Conservation (phyloP, 306 rosid species). For the Oemleria cerasiformis region DNA sequence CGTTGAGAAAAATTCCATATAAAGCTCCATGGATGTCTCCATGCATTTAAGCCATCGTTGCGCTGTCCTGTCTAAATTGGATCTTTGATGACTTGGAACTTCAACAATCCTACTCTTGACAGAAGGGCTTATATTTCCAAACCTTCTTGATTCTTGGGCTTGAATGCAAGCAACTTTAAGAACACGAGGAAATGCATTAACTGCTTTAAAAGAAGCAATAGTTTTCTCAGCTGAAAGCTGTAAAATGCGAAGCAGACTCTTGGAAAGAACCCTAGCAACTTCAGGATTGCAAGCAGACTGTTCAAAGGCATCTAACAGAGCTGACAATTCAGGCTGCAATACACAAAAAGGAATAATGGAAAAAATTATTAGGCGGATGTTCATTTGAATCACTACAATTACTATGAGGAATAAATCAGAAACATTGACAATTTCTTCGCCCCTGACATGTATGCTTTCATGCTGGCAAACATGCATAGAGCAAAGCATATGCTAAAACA, state of each 20-base stretch:
- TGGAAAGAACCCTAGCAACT: constrained; percentile 58
- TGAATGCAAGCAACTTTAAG: constrained; percentile 87
- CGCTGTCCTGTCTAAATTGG: constrained; percentile 34
- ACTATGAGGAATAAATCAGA: not conserved
- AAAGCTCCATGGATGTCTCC: constrained; percentile 68
- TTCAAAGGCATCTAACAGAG: constrained; percentile 79
- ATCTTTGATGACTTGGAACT: constrained; percentile 31
- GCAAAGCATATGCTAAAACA: not conserved
- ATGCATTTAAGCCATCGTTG: constrained; percentile 57
- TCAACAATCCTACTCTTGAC: constrained; percentile 34
- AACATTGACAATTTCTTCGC: not conserved
- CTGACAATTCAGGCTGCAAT: constrained; percentile 80
- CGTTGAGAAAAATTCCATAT: constrained; percentile 49
- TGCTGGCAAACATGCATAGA: not conserved
- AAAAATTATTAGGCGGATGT: constrained; percentile 12
- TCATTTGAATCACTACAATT: constrained; percentile 14
- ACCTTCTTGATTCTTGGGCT: constrained; percentile 69
- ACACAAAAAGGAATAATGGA: constrained; percentile 18
- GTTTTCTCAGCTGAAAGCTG: constrained; percentile 81
- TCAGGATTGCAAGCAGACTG: constrained; percentile 78
- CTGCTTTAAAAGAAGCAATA: constrained; percentile 63
- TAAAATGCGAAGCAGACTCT: constrained; percentile 65
- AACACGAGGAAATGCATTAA: constrained; percentile 72
- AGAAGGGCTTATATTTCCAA: constrained; percentile 34
- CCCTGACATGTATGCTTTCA: not conserved